phyloP scores from a whole-genome alignment of 2,329 filamentous ascomycete genomes.

The Leptodontidium sp. region DNA sequence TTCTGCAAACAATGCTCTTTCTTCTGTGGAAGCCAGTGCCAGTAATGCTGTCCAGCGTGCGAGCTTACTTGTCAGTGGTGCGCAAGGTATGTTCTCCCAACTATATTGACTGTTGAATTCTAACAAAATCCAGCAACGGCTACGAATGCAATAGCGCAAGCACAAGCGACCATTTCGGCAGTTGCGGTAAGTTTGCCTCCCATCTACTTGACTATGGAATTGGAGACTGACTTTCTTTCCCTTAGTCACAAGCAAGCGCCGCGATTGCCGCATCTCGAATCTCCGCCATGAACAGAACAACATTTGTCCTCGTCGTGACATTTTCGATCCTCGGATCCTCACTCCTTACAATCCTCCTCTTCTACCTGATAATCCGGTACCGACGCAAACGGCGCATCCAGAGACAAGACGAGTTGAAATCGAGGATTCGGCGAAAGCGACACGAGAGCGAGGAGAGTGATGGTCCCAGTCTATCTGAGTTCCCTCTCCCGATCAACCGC shows the following conservation, averaged over 20 bases:
- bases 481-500: conserved; percentile 28
- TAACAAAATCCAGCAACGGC: conserved; percentile 25
- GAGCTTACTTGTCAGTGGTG: conserved; percentile 24
- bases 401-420: conserved; percentile 28
- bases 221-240: background rate
- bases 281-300: conserved; percentile 29
- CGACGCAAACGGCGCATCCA: conserved; percentile 20
- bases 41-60: conserved; percentile 26
- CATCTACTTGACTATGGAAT: background rate
- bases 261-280: conserved; percentile 21
- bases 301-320: conserved; percentile 35
- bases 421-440: conserved; percentile 22
- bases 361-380: conserved; percentile 29
- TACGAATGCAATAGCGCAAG: conserved; percentile 28
- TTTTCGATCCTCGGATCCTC: conserved; percentile 41
- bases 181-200: conserved; percentile 16
- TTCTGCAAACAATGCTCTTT: conserved; percentile 25
- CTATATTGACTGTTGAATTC: background rate
- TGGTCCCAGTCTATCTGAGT: conserved; percentile 25
- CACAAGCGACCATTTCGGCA: conserved; percentile 26
- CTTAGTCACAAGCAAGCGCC: conserved; percentile 27
- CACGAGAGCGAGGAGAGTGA: conserved; percentile 19
- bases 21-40: conserved; percentile 26
- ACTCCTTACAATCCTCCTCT: conserved; percentile 31
- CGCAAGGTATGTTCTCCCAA: conserved; percentile 20